These are phyloP conservation scores for Oldenlandia corymbosa DNA, from an alignment of 257 asterid species.

Conservation along the genomic window DNA sequence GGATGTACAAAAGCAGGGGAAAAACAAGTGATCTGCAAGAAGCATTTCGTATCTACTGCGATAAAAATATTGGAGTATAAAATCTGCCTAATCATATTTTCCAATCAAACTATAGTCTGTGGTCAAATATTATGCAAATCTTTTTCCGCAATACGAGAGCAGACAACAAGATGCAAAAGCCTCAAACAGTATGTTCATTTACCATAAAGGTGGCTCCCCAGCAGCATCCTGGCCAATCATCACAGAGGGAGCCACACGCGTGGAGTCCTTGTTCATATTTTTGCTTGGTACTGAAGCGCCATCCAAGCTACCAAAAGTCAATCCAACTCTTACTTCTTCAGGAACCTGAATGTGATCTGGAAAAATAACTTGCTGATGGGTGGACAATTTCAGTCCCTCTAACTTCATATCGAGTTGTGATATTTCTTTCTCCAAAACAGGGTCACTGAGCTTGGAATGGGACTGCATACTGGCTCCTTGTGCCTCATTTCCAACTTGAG, in stretches of 20 bases:
- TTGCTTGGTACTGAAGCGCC: slow-evolving; percentile 20
- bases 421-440: slow-evolving; percentile 20
- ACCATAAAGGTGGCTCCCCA: slow-evolving; percentile 35
- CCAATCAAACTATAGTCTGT: neutral
- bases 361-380: slow-evolving; percentile 41
- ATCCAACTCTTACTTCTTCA: slow-evolving; percentile 33
- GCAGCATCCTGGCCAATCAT: slow-evolving; percentile 21
- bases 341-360: slow-evolving; percentile 57
- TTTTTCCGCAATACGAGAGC: neutral
- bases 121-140: neutral
- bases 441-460: slow-evolving; percentile 23
- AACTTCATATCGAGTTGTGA: slow-evolving; percentile 35
- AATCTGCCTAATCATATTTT: too few relatives aligned
- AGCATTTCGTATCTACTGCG: neutral
- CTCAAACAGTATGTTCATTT: slow-evolving; percentile 2
- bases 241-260: slow-evolving; percentile 17
- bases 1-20: neutral
- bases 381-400: slow-evolving; percentile 26
- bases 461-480: slow-evolving; percentile 20
- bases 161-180: neutral
- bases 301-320: slow-evolving; percentile 59
- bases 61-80: too few relatives aligned
- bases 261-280: slow-evolving; percentile 16
- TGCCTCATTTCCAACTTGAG: slow-evolving; percentile 25
- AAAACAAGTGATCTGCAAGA: slow-evolving; percentile 2